Evolutionary conservation across 2,329 filamentous ascomycete genomes (phyloP).

Genomic region (Sporothrix dimorphospora): DNA sequence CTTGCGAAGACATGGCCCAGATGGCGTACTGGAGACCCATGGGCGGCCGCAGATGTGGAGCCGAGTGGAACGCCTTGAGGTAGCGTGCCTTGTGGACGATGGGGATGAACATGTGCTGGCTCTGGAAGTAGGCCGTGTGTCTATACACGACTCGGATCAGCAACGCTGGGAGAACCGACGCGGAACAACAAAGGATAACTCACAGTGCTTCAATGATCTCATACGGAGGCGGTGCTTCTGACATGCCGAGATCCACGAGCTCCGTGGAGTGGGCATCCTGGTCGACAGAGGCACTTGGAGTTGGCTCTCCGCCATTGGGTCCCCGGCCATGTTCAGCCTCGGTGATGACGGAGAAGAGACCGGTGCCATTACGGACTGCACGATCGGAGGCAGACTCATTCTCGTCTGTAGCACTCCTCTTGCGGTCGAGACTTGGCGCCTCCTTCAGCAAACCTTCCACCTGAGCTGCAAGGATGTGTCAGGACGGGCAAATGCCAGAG

Average conservation of each 20-base stretch:
- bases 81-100: constrained; percentile 80
- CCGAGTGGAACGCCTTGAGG: constrained; percentile 70
- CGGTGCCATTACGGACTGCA: neutral
- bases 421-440: constrained; percentile 45
- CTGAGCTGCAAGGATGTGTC: constrained; percentile 59
- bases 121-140: constrained; percentile 74
- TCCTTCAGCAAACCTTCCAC: constrained; percentile 79
- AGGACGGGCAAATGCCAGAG: neutral
- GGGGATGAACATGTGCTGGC: constrained; percentile 71
- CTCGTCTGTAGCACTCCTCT: constrained; percentile 8
- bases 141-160: constrained; percentile 45
- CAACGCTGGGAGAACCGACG: neutral
- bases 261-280: constrained; percentile 51
- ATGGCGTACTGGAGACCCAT: constrained; percentile 84
- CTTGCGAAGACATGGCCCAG: constrained; percentile 77
- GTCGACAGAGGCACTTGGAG: neutral
- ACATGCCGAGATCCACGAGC: constrained; percentile 77
- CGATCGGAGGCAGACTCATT: neutral
- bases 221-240: constrained; percentile 77
- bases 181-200: constrained; percentile 37
- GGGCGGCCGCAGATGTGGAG: constrained; percentile 76
- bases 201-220: constrained; percentile 85
- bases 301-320: neutral
- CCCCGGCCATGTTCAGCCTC: neutral
- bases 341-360: constrained; percentile 15